These are phyloP conservation scores for Artemisia argyi DNA, from an alignment of 129 eudicot genomes.

Conservation along the genomic window DNA sequence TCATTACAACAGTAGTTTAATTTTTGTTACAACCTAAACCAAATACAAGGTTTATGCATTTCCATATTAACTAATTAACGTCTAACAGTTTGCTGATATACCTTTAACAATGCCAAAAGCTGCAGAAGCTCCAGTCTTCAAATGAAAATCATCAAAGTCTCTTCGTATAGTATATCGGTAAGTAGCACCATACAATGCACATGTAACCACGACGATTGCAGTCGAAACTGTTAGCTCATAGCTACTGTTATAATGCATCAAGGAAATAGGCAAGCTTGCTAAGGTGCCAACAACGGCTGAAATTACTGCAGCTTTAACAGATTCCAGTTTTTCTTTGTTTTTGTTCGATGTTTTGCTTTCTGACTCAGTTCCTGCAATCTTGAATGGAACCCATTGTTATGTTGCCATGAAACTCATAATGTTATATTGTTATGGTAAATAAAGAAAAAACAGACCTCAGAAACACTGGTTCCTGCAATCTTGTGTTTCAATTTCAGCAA, in stretches of 20 bases:
- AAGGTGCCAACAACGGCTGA: slow-evolving; percentile 76
- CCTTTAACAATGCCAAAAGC: slow-evolving; percentile 97
- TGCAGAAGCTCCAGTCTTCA: slow-evolving; percentile 72
- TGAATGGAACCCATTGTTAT: slow-evolving; percentile 19
- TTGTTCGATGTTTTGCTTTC: slow-evolving; percentile 34
- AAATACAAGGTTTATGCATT: not conserved
- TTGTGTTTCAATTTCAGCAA: slow-evolving; percentile 52
- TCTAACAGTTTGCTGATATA: slow-evolving; percentile 15
- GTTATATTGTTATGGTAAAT: not conserved
- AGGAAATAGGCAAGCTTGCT: slow-evolving; percentile 68
- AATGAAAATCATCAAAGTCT: slow-evolving; percentile 84
- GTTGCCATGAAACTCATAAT: slow-evolving; percentile 10
- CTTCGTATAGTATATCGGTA: slow-evolving; percentile 74
- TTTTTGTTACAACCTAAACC: too few relatives aligned
- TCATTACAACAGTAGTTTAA: too few relatives aligned
- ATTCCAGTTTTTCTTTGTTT: slow-evolving; percentile 69
- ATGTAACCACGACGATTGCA: slow-evolving; percentile 50
- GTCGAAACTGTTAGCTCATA: slow-evolving; percentile 35
- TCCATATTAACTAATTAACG: not conserved
- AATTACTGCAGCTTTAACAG: slow-evolving; percentile 69
- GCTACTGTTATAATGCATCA: slow-evolving; percentile 42
- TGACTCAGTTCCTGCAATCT: slow-evolving; percentile 72
- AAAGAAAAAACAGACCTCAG: slow-evolving; percentile 50
- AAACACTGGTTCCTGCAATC: slow-evolving; percentile 50
- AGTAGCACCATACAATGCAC: slow-evolving; percentile 89